phyloP scores from a whole-genome alignment of 805 yeast species.

The Alloascoidea africana region DNA sequence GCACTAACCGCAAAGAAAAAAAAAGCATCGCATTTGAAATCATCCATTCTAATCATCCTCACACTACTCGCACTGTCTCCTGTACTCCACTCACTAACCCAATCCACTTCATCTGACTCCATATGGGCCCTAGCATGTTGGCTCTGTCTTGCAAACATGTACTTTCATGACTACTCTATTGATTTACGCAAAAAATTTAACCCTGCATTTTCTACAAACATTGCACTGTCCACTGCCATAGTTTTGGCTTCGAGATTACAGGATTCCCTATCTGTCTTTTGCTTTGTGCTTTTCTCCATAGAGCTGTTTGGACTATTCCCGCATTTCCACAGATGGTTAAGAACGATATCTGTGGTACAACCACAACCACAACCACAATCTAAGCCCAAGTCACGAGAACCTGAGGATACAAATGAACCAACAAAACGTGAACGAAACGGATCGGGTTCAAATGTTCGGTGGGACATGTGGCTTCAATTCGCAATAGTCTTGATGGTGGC shows the following conservation, averaged over 20 bases:
- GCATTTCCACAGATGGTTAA: slow-evolving; percentile 43
- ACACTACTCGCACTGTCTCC: slow-evolving; percentile 74
- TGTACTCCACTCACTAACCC: slow-evolving; percentile 73
- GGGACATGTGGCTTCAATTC: slow-evolving; percentile 13
- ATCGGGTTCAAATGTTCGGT: slow-evolving; percentile 13
- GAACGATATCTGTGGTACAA: too few relatives aligned
- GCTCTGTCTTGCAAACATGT: slow-evolving; percentile 53
- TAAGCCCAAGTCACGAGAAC: too few relatives aligned
- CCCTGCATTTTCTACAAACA: slow-evolving; percentile 63
- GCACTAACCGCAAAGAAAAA: slow-evolving; percentile 8
- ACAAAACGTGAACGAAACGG: slow-evolving; percentile 13
- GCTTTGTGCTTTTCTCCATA: slow-evolving; percentile 63
- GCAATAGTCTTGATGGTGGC: slow-evolving; percentile 9
- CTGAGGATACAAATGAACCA: too few relatives aligned
- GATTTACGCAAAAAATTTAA: slow-evolving; percentile 19
- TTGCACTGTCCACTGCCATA: slow-evolving; percentile 73
- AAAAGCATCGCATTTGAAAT: slow-evolving; percentile 29
- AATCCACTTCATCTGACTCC: slow-evolving; percentile 83
- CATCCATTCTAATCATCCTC: slow-evolving; percentile 53
- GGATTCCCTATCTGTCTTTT: slow-evolving; percentile 64
- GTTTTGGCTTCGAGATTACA: slow-evolving; percentile 79
- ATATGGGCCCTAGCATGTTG: slow-evolving; percentile 87
- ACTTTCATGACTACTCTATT: slow-evolving; percentile 53
- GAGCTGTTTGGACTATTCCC: slow-evolving; percentile 65
- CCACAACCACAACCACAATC: too few relatives aligned